phyloP scores from a whole-genome alignment of 2,329 filamentous ascomycete species.

The Pseudopyrenochaeta lycopersici region DNA sequence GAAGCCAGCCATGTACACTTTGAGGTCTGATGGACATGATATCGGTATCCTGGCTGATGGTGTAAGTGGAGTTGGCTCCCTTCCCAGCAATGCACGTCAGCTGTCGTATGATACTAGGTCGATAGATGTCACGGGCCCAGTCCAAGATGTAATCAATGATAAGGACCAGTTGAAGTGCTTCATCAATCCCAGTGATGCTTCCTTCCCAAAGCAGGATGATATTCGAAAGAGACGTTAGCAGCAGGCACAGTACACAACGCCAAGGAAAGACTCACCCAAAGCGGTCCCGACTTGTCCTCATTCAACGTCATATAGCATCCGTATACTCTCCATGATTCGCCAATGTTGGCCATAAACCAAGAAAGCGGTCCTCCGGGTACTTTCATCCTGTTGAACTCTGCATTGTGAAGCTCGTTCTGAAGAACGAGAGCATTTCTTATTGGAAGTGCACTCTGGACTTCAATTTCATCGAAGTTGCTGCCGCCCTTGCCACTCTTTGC shows the following conservation, averaged over 20 bases:
- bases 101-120: constrained; percentile 25
- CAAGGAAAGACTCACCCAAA: background rate
- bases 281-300: background rate
- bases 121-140: constrained; percentile 27
- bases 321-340: constrained; percentile 29
- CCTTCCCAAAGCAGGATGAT: constrained; percentile 24
- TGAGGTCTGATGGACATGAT: background rate
- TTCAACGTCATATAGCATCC: constrained; percentile 7
- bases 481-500: constrained; percentile 22
- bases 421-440: constrained; percentile 19
- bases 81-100: constrained; percentile 12
- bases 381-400: constrained; percentile 17
- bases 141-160: constrained; percentile 34
- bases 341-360: constrained; percentile 26
- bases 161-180: constrained; percentile 26
- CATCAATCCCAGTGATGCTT: constrained; percentile 19
- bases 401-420: constrained; percentile 17
- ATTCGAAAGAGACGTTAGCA: background rate
- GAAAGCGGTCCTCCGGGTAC: constrained; percentile 23
- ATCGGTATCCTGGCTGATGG: background rate
- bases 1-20: background rate
- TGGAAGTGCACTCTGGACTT: constrained; percentile 23
- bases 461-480: constrained; percentile 22
- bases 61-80: constrained; percentile 1
- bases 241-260: background rate